Evolutionary conservation across 75 land plant genomes (phyloP).

Genomic region (Pseudotsuga menziesii): DNA sequence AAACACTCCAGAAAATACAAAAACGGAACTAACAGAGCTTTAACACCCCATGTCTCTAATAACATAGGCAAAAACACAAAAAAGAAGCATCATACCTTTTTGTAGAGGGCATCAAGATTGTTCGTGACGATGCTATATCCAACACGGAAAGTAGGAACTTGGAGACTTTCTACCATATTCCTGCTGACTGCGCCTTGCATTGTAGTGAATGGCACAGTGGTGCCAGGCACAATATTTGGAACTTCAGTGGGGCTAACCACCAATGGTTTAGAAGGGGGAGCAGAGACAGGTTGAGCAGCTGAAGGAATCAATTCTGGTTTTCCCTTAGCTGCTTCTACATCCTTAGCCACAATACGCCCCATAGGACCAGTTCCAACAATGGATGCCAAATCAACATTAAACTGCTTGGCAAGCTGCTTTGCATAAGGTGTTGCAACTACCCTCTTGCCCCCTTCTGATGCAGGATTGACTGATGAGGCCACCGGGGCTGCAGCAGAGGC

Average conservation of each 20-base stretch:
- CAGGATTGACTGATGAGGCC: constrained; percentile 33
- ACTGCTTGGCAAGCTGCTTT: constrained; percentile 80
- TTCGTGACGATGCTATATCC: constrained; percentile 76
- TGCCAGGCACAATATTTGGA: constrained; percentile 35
- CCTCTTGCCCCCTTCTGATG: constrained; percentile 54
- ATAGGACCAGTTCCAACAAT: constrained; percentile 62
- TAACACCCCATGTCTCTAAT: not conserved
- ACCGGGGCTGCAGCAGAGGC: not conserved
- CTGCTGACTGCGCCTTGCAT: constrained; percentile 73
- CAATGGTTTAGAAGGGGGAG: not conserved
- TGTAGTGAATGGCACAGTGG: constrained; percentile 59
- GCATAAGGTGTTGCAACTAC: constrained; percentile 82
- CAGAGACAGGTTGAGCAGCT: constrained; percentile 5
- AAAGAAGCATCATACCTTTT: constrained; percentile 42
- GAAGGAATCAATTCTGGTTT: constrained; percentile 14
- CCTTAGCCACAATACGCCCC: constrained; percentile 77
- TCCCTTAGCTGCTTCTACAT: constrained; percentile 62
- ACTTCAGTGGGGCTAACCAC: constrained; percentile 6
- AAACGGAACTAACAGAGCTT: not conserved
- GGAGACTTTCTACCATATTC: constrained; percentile 76
- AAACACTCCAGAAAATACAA: not conserved
- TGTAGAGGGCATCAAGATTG: constrained; percentile 72
- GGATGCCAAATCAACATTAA: constrained; percentile 48
- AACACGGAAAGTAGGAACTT: constrained; percentile 75
- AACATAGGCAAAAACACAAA: constrained; percentile 2